Base-by-base conservation (phyloP, 192 early-diverging fungal genomes). In the Spizellomyces punctatus region DNA sequence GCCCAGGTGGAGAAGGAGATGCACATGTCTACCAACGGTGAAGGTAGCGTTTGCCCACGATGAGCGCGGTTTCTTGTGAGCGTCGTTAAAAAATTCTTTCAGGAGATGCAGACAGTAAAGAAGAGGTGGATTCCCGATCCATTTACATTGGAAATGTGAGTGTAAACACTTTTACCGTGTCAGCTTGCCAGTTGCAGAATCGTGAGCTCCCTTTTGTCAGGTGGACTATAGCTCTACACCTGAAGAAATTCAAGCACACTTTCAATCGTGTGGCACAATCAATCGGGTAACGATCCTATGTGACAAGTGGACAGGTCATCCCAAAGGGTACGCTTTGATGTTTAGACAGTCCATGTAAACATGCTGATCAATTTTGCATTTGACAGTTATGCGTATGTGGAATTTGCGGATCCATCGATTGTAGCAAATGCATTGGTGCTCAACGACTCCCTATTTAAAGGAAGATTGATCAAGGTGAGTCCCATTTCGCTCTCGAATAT, bases 281-380 rank as follows among this genome's bases (percentile, higher is more conserved):
- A 99, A 96, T 77, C 87, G 98, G 27, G 93, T 98, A 8, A 99
- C 96, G 10, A 98, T 98, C 67, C 76, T 96, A 50, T 95, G 94
- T 73, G 92, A 99, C 82, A 95, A 95, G 77, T 93, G 82, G 73
- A 97, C 94, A 19, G 94, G 94, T 14, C 80, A 82, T 70, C 80
- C 78, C 10, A 79, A 79, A 63, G 79, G 76, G 73, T 79, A 64
- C 50, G 22, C 6, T 46, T 16, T 14, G 21, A 64, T 16, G 41
- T 1, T n/a, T 5, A 46, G 14, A 42, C 41, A 61, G 36, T 27
- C n/a, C 59, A 22, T 17, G 2, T 17, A 12, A 36, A 16, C 1
- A 36, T 61, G 16, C 59, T 61, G 10, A 36, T 36, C 27, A 2
- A 36, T 36, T 36, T 36, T 36, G 27, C 27, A 36, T 2, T 61